Evolutionary conservation across 1,284 basidiomycete species (phyloP).

Genomic region (Ganoderma boninense): DNA sequence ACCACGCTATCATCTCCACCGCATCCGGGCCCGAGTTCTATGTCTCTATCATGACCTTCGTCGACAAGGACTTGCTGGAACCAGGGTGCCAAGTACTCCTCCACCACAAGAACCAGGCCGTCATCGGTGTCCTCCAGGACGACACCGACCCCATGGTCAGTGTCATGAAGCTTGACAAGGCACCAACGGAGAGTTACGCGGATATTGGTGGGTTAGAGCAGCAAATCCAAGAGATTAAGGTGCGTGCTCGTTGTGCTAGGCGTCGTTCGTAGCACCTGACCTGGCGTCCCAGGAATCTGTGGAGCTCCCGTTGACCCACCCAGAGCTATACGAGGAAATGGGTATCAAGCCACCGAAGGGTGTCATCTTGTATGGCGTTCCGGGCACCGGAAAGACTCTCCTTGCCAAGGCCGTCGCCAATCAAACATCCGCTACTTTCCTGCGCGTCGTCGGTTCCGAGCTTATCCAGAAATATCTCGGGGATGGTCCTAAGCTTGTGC

Average conservation of each 20-base stretch:
- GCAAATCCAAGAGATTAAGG: conserved; percentile 99
- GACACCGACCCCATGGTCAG: conserved; percentile 98
- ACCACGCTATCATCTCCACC: conserved; percentile 98
- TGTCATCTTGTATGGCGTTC: conserved; percentile 98
- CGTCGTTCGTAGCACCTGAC: conserved; percentile 14
- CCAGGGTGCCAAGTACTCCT: conserved; percentile 96
- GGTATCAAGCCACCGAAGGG: conserved; percentile 99
- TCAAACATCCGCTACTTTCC: conserved; percentile 98
- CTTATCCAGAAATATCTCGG: conserved; percentile 99
- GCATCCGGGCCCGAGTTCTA: conserved; percentile 97
- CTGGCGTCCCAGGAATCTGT: conserved; percentile 83
- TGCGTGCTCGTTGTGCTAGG: conserved; percentile 40
- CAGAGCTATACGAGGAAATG: conserved; percentile 99
- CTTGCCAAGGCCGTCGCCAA: conserved; percentile 99
- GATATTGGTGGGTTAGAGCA: conserved; percentile 97
- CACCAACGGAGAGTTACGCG: conserved; percentile 98
- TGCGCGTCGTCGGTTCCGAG: conserved; percentile 97
- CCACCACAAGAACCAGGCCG: conserved; percentile 96
- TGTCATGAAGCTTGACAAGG: conserved; percentile 99
- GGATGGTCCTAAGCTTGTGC: conserved; percentile 98
- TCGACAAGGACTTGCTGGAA: conserved; percentile 98
- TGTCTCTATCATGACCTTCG: conserved; percentile 98
- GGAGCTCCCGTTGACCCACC: conserved; percentile 97
- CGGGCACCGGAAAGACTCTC: conserved; percentile 98
- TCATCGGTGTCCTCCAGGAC: conserved; percentile 96